Conservation (phyloP, 371 early-diverging fungal genomes). For the Mucor racemosus region DNA sequence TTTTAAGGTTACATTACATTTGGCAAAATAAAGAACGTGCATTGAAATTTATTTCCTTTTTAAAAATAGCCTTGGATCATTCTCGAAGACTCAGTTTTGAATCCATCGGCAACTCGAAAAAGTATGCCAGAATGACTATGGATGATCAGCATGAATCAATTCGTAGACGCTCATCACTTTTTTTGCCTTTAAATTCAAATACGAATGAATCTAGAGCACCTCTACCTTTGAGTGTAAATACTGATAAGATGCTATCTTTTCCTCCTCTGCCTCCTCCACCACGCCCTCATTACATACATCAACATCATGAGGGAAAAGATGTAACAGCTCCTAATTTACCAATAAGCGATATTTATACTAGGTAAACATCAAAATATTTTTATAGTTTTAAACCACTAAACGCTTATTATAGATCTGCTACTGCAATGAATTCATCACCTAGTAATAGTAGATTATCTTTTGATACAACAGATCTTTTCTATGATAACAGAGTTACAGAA, state of each 20-base stretch:
- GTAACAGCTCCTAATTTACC: neutral
- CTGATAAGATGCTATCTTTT: neutral
- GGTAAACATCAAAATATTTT: neutral
- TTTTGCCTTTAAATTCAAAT: neutral
- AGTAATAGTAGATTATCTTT: neutral
- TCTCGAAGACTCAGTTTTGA: constrained; percentile 18
- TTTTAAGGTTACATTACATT: constrained; percentile 9
- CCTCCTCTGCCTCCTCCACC: constrained; percentile 1
- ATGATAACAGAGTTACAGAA: neutral
- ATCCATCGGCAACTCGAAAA: neutral
- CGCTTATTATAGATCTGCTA: neutral
- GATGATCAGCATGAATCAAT: neutral
- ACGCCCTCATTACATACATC: neutral
- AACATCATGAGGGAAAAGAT: neutral
- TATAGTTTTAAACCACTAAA: neutral
- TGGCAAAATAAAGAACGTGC: neutral
- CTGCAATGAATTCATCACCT: neutral
- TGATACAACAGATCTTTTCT: neutral
- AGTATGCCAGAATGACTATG: constrained; percentile 5
- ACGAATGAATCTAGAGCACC: neutral
- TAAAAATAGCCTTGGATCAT: constrained; percentile 8
- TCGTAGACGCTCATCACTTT: neutral
- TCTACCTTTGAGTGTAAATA: neutral
- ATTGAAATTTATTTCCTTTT: constrained; percentile 14
- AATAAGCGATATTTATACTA: neutral